Percentiles rank a stretch among this genome's conserved stretches.
Conservation (phyloP, 352 stramenopile species). For the Saprolegnia parasitica region DNA sequence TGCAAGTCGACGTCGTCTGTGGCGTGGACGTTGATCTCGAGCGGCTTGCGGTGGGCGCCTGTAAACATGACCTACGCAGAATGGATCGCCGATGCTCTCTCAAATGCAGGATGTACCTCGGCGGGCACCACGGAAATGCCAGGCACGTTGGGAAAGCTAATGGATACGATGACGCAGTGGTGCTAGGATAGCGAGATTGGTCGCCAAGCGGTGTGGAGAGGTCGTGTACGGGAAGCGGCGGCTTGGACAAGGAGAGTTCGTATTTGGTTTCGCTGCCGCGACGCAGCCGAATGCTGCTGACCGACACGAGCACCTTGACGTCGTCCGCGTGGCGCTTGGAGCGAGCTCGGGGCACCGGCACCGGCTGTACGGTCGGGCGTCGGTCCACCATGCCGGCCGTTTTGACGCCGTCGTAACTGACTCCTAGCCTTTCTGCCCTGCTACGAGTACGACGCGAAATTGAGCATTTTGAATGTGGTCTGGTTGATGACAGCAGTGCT, state of each 20-base stretch:
- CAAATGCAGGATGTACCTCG: too few relatives aligned
- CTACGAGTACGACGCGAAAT: too few relatives aligned
- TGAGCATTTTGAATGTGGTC: too few relatives aligned
- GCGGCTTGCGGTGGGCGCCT: constrained; percentile 45
- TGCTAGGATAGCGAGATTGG: too few relatives aligned
- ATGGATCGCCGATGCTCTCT: too few relatives aligned
- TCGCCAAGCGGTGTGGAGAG: not conserved
- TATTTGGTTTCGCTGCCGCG: constrained; percentile 64
- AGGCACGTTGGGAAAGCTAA: constrained; percentile 55
- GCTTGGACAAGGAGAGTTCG: constrained; percentile 45
- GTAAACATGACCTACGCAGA: constrained; percentile 50
- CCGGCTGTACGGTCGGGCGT: not conserved
- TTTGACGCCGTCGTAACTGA: too few relatives aligned
- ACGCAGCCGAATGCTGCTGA: constrained; percentile 39
- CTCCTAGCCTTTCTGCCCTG: too few relatives aligned
- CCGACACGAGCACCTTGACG: constrained; percentile 7
- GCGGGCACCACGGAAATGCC: constrained; percentile 38
- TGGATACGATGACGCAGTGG: constrained; percentile 56
- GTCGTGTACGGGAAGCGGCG: constrained; percentile 42
- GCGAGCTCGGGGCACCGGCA: not conserved
- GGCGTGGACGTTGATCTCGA: constrained; percentile 42
- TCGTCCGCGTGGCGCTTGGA: not conserved
- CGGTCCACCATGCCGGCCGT: too few relatives aligned
- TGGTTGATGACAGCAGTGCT: too few relatives aligned
- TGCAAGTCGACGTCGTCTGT: constrained; percentile 45